Conservation (phyloP, 2,329 filamentous ascomycete genomes). For the Pestalotiopsis sp. region DNA sequence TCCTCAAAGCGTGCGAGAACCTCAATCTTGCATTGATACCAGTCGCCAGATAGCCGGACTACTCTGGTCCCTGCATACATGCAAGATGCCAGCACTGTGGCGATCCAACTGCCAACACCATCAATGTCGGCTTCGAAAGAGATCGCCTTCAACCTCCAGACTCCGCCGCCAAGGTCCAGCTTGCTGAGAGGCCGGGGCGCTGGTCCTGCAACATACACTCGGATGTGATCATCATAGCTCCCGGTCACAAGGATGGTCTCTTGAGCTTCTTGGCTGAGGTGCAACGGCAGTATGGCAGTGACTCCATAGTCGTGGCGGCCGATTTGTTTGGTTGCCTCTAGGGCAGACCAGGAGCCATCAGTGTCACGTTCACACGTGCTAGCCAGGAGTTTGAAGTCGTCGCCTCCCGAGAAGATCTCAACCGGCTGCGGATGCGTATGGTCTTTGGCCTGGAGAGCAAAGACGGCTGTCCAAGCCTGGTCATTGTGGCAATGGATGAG, state of each 20-base stretch:
- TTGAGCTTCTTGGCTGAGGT: conserved; percentile 38
- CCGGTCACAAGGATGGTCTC: conserved; percentile 73
- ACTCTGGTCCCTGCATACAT: conserved; percentile 87
- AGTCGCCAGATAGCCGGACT: conserved; percentile 42
- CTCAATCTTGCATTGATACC: conserved; percentile 56
- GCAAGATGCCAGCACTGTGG: conserved; percentile 76
- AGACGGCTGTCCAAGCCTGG: conserved; percentile 74
- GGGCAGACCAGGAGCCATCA: conserved; percentile 25
- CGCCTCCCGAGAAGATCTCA: conserved; percentile 67
- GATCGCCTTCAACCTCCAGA: conserved; percentile 80
- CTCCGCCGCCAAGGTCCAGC: conserved; percentile 71
- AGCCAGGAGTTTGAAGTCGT: conserved; percentile 66
- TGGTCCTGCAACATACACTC: conserved; percentile 56
- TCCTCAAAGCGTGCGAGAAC: conserved; percentile 75
- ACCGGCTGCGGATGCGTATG: conserved; percentile 26
- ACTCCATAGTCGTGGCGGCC: conserved; percentile 54
- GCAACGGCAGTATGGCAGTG: conserved; percentile 78
- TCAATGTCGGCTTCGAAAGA: conserved; percentile 22
- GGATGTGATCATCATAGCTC: conserved; percentile 84
- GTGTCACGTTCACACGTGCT: conserved; percentile 31
- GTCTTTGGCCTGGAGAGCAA: conserved; percentile 40
- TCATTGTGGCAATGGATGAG: conserved; percentile 52
- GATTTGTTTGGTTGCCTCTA: conserved; percentile 64
- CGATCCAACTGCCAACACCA: conserved; percentile 26
- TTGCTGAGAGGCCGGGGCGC: conserved; percentile 57